Evolutionary conservation across 2,329 filamentous ascomycete genomes (phyloP), one percentile per base, ranked within the genome.

Genomic region (Achaetomium macrosporum): DNA sequence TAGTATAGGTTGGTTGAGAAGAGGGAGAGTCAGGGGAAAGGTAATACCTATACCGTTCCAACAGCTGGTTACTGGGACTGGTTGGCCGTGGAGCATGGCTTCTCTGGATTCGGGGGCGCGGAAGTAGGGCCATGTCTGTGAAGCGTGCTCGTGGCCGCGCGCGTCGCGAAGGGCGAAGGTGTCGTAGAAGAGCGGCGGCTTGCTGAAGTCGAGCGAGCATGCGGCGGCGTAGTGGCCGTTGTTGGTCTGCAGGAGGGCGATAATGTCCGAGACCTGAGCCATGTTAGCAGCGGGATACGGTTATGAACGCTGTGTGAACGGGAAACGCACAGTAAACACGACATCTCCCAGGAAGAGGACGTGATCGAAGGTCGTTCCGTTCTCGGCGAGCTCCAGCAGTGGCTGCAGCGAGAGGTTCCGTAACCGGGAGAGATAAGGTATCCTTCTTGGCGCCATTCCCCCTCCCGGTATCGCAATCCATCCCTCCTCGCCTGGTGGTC

Each of bases 391-490:
- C 42, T 75, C 70, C 37, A 71, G 68, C 56, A 89, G 65, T 2
- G 83, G 83, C 57, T 78, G 69, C 65, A 89, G 71, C 12, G 78
- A 78, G 57, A 73, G 67, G 67, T 90, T 89, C 36, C 86, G 77
- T 47, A 85, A 66, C 7, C 71, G 72, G 0, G 86, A 76, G 29
- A 89, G 73, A 64, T 86, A 88, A 0, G 84, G 83, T 61, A 89
- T 87, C 35, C 85, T 76, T 42, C 85, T 65, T 58, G 85, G 64
- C 59, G 83, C 80, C 59, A 72, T 79, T 50, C 72, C 72, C 2
- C 73, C 73, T 35, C 73, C 67, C 1, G 75, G 69, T 10, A 73
- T 76, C 66, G 69, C 72, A 50, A 87, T 81, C 84, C 84, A 88
- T 1, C 84, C 84, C 13, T 61, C 59, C 8, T 59, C 58, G 5